Percentiles rank a stretch among this genome's conserved stretches.
Evolutionary conservation across 2,329 filamentous ascomycete genomes (phyloP).

Genomic region (Teratosphaeria zuluensis): DNA sequence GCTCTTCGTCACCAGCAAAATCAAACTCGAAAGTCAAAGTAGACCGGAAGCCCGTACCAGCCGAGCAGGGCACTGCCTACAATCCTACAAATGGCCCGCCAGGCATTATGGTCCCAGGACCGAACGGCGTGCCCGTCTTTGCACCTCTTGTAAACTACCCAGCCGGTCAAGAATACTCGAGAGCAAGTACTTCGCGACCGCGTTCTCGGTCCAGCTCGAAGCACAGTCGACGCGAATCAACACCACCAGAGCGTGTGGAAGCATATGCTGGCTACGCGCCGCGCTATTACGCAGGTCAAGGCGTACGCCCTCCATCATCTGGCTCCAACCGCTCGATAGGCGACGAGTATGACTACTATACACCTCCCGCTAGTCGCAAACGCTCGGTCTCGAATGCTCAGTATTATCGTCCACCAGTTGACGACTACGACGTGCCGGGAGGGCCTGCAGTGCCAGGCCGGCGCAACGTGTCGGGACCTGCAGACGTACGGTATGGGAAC

Average conservation of each 20-base stretch:
- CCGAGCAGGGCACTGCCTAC: slow-evolving; percentile 12
- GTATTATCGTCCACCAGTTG: slow-evolving; percentile 22
- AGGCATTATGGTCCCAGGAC: slow-evolving; percentile 39
- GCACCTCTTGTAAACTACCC: slow-evolving; percentile 22
- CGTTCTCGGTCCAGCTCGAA: slow-evolving; percentile 18
- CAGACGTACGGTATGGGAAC: slow-evolving; percentile 26
- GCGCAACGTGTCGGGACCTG: slow-evolving; percentile 24
- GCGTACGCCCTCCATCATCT: slow-evolving; percentile 27
- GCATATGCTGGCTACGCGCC: slow-evolving; percentile 14
- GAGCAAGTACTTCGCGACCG: slow-evolving; percentile 6
- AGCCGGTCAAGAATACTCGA: not conserved
- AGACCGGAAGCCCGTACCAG: slow-evolving; percentile 17
- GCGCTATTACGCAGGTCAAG: slow-evolving; percentile 14
- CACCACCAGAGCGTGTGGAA: slow-evolving; percentile 18
- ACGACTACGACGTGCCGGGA: slow-evolving; percentile 28
- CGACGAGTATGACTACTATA: slow-evolving; percentile 35
- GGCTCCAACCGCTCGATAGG: slow-evolving; percentile 34
- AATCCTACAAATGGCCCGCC: slow-evolving; percentile 21
- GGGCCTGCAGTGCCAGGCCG: slow-evolving; percentile 25
- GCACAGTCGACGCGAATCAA: slow-evolving; percentile 21
- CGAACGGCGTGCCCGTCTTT: slow-evolving; percentile 39
- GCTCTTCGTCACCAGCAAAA: slow-evolving; percentile 24
- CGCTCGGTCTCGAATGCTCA: slow-evolving; percentile 30
- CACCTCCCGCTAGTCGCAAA: slow-evolving; percentile 24
- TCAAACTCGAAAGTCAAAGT: slow-evolving; percentile 24